Evolutionary conservation across 805 yeast species (phyloP).

Genomic region (Schwanniomyces occidentalis): DNA sequence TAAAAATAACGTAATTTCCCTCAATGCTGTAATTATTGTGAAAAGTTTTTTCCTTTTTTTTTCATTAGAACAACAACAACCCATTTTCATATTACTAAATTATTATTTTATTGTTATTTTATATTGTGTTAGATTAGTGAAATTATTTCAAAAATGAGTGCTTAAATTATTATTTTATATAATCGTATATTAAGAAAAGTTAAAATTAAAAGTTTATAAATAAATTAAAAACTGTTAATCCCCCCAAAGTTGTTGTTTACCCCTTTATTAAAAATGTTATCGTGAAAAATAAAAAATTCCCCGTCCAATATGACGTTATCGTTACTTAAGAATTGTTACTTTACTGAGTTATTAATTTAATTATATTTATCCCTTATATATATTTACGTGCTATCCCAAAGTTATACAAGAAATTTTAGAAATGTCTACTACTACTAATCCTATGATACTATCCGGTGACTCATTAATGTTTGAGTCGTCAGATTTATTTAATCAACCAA

Average conservation of each 20-base stretch:
- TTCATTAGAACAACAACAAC: slow-evolving; percentile 13
- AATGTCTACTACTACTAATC: slow-evolving; percentile 25
- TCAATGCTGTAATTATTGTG: not conserved
- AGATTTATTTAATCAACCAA: slow-evolving; percentile 16
- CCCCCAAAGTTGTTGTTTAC: slow-evolving; percentile 26
- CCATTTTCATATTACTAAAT: slow-evolving; percentile 4
- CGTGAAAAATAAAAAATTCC: slow-evolving; percentile 21
- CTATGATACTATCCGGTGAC: slow-evolving; percentile 23
- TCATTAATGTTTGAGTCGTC: slow-evolving; percentile 25
- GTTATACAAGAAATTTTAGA: slow-evolving; percentile 7
- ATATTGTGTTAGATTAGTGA: slow-evolving; percentile 7
- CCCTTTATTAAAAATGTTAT: slow-evolving; percentile 30
- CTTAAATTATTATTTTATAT: slow-evolving; percentile 25
- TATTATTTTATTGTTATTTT: slow-evolving; percentile 9
- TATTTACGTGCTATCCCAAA: too few species aligned
- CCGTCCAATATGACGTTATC: slow-evolving; percentile 35
- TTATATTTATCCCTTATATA: too few species aligned
- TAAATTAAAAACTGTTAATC: slow-evolving; percentile 18
- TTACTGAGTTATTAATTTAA: slow-evolving; percentile 2
- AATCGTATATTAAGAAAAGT: slow-evolving; percentile 9
- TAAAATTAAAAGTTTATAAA: slow-evolving; percentile 10
- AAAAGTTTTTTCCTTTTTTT: slow-evolving; percentile 8
- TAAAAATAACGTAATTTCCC: slow-evolving; percentile 1
- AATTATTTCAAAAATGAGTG: slow-evolving; percentile 30
- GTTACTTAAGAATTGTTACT: not conserved